Percentiles rank a stretch among this genome's conserved stretches.
Evolutionary conservation across 2,329 filamentous ascomycete species (phyloP).

Genomic region (Esteya vermicola): DNA sequence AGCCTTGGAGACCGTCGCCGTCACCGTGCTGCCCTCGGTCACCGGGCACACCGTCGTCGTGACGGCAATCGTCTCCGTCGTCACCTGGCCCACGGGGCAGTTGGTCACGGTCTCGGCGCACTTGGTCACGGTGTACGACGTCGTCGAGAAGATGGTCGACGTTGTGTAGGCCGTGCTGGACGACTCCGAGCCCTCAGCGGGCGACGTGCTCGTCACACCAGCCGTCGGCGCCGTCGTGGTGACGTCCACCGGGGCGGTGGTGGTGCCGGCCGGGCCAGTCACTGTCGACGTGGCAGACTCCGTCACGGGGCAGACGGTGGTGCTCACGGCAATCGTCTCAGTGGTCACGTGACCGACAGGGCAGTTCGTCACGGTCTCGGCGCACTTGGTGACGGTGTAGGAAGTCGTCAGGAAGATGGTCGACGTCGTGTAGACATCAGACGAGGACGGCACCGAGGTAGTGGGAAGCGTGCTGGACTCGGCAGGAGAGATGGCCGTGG

Average conservation of each 20-base stretch:
- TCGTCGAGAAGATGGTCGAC: slow-evolving; percentile 12
- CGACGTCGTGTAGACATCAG: slow-evolving; percentile 9
- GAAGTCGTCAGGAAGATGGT: slow-evolving; percentile 13
- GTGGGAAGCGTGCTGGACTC: neutral
- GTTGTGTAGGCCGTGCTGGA: slow-evolving; percentile 6
- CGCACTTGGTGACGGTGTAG: slow-evolving; percentile 15
- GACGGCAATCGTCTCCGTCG: slow-evolving; percentile 15
- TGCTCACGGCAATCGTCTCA: slow-evolving; percentile 16
- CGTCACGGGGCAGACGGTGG: slow-evolving; percentile 27
- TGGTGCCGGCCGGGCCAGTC: too few relatives aligned
- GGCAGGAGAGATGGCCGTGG: neutral
- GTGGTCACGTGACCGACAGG: slow-evolving; percentile 11
- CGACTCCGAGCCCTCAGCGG: neutral
- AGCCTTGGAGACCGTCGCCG: too few relatives aligned
- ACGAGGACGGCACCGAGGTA: neutral
- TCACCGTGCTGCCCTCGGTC: neutral
- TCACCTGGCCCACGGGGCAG: slow-evolving; percentile 12
- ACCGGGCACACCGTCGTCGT: slow-evolving; percentile 28
- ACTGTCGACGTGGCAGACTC: neutral
- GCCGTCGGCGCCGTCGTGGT: neutral
- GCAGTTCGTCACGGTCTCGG: slow-evolving; percentile 13
- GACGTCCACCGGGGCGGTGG: neutral
- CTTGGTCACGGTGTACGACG: slow-evolving; percentile 13
- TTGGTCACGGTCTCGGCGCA: slow-evolving; percentile 13
- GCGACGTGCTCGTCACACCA: neutral